A percentile compares a stretch with the other conserved stretches of the same genome.
Evolutionary conservation across 169 alveolate genomes (phyloP).

Genomic region (Toxoplasma gondii): DNA sequence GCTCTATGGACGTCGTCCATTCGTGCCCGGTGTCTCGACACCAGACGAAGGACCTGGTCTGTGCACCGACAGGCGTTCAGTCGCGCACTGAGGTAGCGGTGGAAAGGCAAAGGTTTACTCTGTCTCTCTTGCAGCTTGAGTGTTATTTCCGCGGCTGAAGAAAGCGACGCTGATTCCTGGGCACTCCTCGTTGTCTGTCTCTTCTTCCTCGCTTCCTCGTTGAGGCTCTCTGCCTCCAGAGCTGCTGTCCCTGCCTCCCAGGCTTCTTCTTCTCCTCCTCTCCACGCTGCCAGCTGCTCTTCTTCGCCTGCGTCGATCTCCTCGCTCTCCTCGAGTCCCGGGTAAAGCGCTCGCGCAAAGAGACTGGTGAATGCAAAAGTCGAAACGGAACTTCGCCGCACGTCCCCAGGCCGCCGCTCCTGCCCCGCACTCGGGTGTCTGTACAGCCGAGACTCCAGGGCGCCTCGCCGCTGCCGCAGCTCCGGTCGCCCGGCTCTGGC

Average conservation of each 20-base stretch:
- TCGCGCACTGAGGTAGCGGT: background rate
- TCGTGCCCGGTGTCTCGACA: background rate
- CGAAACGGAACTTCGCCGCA: background rate
- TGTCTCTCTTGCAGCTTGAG: no score
- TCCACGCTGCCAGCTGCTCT: background rate
- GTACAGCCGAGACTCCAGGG: no score
- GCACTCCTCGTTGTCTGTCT: no score
- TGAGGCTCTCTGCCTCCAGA: no score
- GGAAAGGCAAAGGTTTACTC: background rate
- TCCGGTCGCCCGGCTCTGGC: no score
- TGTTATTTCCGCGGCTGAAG: no score
- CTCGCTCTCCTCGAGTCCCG: background rate
- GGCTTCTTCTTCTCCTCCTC: no score
- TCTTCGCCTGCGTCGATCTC: background rate
- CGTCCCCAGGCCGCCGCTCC: background rate
- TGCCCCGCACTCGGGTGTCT: no score
- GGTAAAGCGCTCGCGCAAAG: background rate
- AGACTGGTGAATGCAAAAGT: background rate
- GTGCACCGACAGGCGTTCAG: background rate
- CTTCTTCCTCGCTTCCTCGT: no score
- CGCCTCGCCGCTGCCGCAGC: no score
- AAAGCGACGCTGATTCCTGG: no score
- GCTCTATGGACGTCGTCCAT: constrained; percentile 41
- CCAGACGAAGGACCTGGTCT: constrained; percentile 14
- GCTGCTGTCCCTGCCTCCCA: no score